A percentile compares a stretch with the other conserved stretches of the same genome.
Conservation (phyloP, 768 basidiomycete species). For the Tremella yokohamensis region DNA sequence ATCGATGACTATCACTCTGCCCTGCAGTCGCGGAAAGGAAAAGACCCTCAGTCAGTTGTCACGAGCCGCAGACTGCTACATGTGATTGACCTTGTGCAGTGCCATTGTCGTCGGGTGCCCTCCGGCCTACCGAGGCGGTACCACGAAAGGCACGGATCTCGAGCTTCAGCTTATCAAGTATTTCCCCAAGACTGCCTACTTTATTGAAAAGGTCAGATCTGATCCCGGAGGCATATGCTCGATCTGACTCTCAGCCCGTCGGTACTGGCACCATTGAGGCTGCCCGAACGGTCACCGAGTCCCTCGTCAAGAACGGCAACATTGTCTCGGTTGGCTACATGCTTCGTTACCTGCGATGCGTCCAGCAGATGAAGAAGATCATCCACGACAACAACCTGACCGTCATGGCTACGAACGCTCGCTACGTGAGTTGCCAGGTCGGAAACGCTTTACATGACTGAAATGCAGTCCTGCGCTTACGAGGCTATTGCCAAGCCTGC, state of each 20-base stretch:
- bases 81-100: conserved; percentile 48
- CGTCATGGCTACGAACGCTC: conserved; percentile 92
- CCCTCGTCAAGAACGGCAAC: conserved; percentile 65
- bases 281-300: conserved; percentile 67
- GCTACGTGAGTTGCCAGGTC: conserved; percentile 64
- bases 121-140: conserved; percentile 85
- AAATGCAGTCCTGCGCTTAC: conserved; percentile 60
- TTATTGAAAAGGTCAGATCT: conserved; percentile 68
- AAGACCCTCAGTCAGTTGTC: conserved; percentile 58
- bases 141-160: conserved; percentile 71
- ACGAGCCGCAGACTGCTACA: neutral
- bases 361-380: conserved; percentile 94
- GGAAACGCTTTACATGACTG: too few relatives aligned
- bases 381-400: conserved; percentile 88
- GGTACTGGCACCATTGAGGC: conserved; percentile 72
- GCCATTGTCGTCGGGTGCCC: conserved; percentile 86
- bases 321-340: conserved; percentile 91
- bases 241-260: conserved; percentile 77
- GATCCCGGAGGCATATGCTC: neutral
- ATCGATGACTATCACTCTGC: conserved; percentile 75
- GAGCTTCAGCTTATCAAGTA: conserved; percentile 80
- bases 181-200: conserved; percentile 84
- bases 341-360: conserved; percentile 87
- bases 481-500: conserved; percentile 52
- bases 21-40: conserved; percentile 57